phyloP scores from a whole-genome alignment of 768 basidiomycete species.

The Cystobasidium ongulense region DNA sequence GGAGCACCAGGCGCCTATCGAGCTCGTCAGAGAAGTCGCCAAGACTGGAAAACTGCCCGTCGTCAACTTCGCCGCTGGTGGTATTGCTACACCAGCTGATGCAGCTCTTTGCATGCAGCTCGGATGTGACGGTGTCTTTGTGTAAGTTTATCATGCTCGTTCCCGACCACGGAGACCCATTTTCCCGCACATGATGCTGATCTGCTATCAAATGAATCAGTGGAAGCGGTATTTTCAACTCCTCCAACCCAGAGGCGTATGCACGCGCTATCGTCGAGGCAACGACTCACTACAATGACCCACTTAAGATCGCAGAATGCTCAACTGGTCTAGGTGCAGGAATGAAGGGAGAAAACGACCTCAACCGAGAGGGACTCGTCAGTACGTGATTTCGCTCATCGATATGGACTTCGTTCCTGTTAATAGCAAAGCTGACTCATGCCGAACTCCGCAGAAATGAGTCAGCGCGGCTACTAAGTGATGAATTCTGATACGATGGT shows the following conservation, averaged over 20 bases:
- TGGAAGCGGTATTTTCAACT: slow-evolving; percentile 95
- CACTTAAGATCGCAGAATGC: slow-evolving; percentile 80
- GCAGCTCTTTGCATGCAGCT: slow-evolving; percentile 98
- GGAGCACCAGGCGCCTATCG: slow-evolving; percentile 82
- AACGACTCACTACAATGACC: slow-evolving; percentile 93
- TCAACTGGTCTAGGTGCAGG: slow-evolving; percentile 43
- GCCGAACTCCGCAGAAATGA: slow-evolving; percentile 26
- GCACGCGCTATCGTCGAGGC: slow-evolving; percentile 95
- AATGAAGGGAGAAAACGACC: slow-evolving; percentile 39
- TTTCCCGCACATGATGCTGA: background rate
- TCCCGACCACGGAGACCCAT: background rate
- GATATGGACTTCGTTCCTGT: background rate
- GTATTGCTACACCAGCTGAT: slow-evolving; percentile 57
- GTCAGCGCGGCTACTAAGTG: slow-evolving; percentile 20
- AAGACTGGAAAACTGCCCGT: slow-evolving; percentile 84
- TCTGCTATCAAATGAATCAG: background rate
- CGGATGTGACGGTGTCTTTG: slow-evolving; percentile 84
- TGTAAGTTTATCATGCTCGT: slow-evolving; percentile 62
- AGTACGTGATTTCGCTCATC: background rate
- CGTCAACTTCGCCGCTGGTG: slow-evolving; percentile 90
- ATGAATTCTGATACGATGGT: background rate
- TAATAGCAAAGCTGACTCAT: background rate
- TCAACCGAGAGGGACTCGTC: slow-evolving; percentile 23
- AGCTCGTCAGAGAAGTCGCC: slow-evolving; percentile 92
- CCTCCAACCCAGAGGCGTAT: slow-evolving; percentile 84